Evolutionary conservation across 306 rosid species (phyloP).

Genomic region (apple (Malus domestica)): DNA sequence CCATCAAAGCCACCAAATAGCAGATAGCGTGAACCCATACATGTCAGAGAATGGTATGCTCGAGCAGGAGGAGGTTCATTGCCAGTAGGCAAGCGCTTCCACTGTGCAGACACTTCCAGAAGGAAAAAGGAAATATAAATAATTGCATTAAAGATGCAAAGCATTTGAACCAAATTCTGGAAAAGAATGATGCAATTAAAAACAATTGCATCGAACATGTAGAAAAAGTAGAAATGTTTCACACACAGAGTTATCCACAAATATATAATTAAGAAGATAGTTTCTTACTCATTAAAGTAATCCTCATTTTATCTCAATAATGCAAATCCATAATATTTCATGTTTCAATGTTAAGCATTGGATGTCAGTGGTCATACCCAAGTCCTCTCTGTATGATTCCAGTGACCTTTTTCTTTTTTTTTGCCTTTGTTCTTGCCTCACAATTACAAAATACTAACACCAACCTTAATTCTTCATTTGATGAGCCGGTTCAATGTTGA

Average conservation of each 20-base stretch:
- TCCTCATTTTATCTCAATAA: background rate
- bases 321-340: background rate
- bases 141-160: background rate
- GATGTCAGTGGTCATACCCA: background rate
- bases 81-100: slow-evolving; percentile 82
- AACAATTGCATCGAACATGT: background rate
- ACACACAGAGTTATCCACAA: background rate
- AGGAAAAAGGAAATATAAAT: background rate
- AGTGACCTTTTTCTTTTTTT: background rate
- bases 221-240: background rate
- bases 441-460: background rate
- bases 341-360: background rate
- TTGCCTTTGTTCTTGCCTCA: background rate
- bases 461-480: background rate
- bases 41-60: slow-evolving; percentile 85
- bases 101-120: slow-evolving; percentile 73
- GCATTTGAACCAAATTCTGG: background rate
- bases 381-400: background rate
- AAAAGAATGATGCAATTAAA: background rate
- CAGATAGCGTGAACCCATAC: slow-evolving; percentile 66
- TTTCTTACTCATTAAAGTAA: background rate
- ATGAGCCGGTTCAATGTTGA: background rate
- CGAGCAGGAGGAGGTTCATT: slow-evolving; percentile 93
- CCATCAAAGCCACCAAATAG: slow-evolving; percentile 97
- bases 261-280: background rate